These are phyloP conservation scores for Dalechampia spathulata DNA, from an alignment of 441 rosid species.

Conservation along the genomic window DNA sequence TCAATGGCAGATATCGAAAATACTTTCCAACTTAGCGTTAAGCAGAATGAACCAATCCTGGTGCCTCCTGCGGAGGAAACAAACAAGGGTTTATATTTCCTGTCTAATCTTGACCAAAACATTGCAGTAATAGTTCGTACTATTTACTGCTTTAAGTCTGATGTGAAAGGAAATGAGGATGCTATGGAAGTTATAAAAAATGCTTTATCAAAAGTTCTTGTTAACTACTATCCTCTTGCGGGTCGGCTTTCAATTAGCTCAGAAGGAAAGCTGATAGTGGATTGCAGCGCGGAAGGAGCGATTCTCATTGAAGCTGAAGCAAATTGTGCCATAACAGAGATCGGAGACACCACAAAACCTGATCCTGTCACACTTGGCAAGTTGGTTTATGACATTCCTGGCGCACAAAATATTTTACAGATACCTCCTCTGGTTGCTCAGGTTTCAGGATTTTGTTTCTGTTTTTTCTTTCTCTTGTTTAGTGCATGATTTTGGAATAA, in stretches of 20 bases:
- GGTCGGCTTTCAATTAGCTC: conserved; percentile 66
- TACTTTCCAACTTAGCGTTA: conserved; percentile 33
- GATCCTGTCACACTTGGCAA: conserved; percentile 66
- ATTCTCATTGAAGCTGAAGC: conserved; percentile 87
- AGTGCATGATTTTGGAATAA: neutral
- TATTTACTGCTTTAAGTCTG: conserved; percentile 65
- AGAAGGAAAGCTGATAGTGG: conserved; percentile 62
- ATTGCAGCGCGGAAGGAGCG: conserved; percentile 79
- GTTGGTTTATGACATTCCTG: conserved; percentile 62
- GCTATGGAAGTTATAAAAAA: conserved; percentile 47
- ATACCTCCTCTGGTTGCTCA: conserved; percentile 72
- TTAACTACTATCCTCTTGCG: conserved; percentile 65
- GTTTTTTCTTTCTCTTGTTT: neutral
- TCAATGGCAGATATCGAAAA: conserved; percentile 24
- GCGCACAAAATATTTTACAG: conserved; percentile 62
- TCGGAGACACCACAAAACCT: conserved; percentile 52
- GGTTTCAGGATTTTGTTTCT: too few species aligned
- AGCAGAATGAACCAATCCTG: conserved; percentile 36
- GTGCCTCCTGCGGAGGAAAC: conserved; percentile 61
- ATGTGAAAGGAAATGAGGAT: conserved; percentile 51
- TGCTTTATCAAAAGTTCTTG: conserved; percentile 64
- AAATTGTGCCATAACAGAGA: conserved; percentile 38
- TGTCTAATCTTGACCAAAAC: conserved; percentile 82
- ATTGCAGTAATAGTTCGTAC: conserved; percentile 65
- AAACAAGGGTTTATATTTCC: conserved; percentile 55